Base-by-base conservation (phyloP, 768 basidiomycete species). In the Termitomyces sp. region DNA sequence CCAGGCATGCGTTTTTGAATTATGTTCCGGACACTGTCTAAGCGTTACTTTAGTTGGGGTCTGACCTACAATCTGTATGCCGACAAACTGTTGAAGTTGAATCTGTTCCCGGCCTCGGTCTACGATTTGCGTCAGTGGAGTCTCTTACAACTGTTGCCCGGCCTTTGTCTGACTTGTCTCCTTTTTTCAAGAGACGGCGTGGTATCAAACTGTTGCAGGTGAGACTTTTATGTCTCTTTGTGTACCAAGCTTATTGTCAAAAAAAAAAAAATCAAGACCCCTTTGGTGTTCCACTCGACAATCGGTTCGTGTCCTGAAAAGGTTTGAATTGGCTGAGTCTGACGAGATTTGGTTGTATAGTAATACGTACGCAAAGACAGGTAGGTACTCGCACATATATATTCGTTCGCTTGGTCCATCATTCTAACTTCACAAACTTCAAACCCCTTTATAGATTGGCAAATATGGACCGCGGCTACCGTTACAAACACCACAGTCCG, bases 41-140 rank as follows among this genome's bases (percentile, higher is more conserved):
- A 45, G 11, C 7, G 19, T n/a, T 42, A 8, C 47, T n/a, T n/a
- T 50, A 80, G 78, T 57, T 85, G 83, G 84, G 81, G 81, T 5
- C 63, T 85, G 28, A 71, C 79, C 9, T 87, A 88, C 69, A 87
- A 87, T 69, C 63, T 88, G 44, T 86, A 75, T 55, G 81, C 76
- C 12, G 85, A 86, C 64, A 79, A 76, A 64, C 67, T 87, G 42
- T 68, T 86, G 52, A 75, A 76, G 23, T 74, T 81, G 25, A 73
- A 79, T 48, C 64, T 86, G 14, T 82, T 87, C 71, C 80, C 79
- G 2, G 45, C 63, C 7, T 74, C 73, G 3, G 65, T 82, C 9
- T 82, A 79, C 62, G 62, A 71, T 25, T 74, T 76, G 72, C 80
- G 79, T 77, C 63, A 67, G 75, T 63, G 16, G 4, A 32, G n/a